Conservation (phyloP, 2,329 filamentous ascomycete genomes). For the Berkeleyomyces basicola region DNA sequence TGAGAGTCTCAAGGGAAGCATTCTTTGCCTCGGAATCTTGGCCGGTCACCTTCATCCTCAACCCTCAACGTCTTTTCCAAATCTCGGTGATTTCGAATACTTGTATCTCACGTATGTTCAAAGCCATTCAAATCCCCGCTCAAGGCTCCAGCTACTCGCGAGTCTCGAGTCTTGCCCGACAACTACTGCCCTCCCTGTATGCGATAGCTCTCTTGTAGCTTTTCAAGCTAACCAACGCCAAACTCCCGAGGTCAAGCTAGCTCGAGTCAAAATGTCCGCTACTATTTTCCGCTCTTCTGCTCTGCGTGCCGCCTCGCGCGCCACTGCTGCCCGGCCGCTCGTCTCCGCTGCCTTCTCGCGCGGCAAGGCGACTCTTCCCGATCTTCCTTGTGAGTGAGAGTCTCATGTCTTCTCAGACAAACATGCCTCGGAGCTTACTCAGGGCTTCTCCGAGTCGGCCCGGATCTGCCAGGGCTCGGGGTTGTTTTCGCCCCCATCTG, state of each 20-base stretch:
- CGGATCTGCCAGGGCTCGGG: not conserved
- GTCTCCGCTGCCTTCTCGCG: slow-evolving; percentile 63
- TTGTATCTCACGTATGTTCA: not conserved
- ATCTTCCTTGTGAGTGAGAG: slow-evolving; percentile 43
- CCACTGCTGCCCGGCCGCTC: slow-evolving; percentile 45
- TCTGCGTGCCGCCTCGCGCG: slow-evolving; percentile 53
- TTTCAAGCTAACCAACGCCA: not conserved
- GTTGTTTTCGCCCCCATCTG: not conserved
- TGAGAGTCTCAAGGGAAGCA: not conserved
- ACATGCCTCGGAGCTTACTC: not conserved
- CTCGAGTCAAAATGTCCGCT: slow-evolving; percentile 46
- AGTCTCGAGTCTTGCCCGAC: too few relatives aligned
- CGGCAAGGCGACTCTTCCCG: slow-evolving; percentile 83
- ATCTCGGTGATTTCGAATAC: not conserved
- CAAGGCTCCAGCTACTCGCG: not conserved
- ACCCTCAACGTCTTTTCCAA: not conserved
- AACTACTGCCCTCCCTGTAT: not conserved
- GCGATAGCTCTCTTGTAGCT: not conserved
- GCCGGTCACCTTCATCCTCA: not conserved
- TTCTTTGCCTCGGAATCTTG: not conserved
- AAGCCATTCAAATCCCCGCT: not conserved
- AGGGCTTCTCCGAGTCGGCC: too few relatives aligned
- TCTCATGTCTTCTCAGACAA: not conserved
- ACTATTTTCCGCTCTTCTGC: slow-evolving; percentile 56
- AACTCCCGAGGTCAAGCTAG: not conserved